Percentiles rank a stretch among this genome's conserved stretches.
phyloP scores from a whole-genome alignment of 305 asterid species.

The Petunia hybrid region DNA sequence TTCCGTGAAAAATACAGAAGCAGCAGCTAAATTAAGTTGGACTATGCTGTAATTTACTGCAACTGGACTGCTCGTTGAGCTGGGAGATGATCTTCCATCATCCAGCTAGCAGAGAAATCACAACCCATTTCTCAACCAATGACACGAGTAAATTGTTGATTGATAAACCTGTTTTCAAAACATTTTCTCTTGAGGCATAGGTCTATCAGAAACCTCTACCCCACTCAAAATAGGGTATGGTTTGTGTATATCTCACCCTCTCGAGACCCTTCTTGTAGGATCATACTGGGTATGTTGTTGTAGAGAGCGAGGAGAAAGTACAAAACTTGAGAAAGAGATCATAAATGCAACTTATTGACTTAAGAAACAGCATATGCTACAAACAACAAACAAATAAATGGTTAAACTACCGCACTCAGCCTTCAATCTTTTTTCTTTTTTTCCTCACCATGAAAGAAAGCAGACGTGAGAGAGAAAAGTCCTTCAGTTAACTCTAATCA shows the following conservation, averaged over 20 bases:
- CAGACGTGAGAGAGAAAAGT: not conserved
- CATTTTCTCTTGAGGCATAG: too few species aligned
- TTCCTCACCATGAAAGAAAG: not conserved
- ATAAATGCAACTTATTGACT: not conserved
- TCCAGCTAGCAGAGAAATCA: not conserved
- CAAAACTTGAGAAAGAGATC: not conserved
- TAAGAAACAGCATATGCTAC: not conserved
- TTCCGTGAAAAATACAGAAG: not conserved
- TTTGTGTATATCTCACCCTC: too few species aligned
- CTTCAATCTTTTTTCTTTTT: not conserved
- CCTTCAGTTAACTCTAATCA: not conserved
- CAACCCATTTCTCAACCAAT: not conserved
- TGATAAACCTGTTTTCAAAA: too few species aligned
- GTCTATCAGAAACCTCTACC: too few species aligned
- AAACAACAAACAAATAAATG: slow-evolving; percentile 16
- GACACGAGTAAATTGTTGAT: not conserved
- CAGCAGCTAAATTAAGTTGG: not conserved
- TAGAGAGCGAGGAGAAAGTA: not conserved
- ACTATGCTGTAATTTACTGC: not conserved
- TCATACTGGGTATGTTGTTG: not conserved
- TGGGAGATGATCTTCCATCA: not conserved
- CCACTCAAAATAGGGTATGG: too few species aligned
- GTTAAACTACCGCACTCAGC: not conserved
- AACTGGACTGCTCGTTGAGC: not conserved
- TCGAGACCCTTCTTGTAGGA: too few species aligned